Evolutionary conservation across 768 basidiomycete genomes (phyloP), one percentile per base, ranked within the genome.

Genomic region (Pleurotus salmoneostramineus): DNA sequence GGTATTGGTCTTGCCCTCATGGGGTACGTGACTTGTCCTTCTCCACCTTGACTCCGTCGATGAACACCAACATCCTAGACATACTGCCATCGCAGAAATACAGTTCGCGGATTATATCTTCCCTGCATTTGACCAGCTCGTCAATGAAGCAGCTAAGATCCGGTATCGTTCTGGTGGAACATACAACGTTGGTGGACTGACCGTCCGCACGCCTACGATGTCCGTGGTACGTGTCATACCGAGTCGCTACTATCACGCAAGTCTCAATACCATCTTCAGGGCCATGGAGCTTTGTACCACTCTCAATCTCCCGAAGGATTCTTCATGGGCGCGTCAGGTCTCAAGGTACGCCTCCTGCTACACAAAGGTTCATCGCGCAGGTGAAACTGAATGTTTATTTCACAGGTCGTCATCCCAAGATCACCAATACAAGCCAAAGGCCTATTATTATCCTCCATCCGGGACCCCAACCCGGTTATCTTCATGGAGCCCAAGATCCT

Each of bases 361-460:
- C n/a, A n/a, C n/a, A n/a, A n/a, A n/a, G n/a, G n/a, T n/a, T n/a
- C n/a, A n/a, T n/a, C n/a, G n/a, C n/a, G n/a, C n/a, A n/a, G n/a
- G n/a, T n/a, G n/a, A n/a, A n/a, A n/a, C n/a, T 43, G 36, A 33
- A 14, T 37, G 7, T 21, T 56, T 27, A 35, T 37, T 57, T 12
- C 12, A 34, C 56, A 82, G 80, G 74, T 97, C 56, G 92, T 97
- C n/a, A 90, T 98, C 44, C 95, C 95, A 3, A 88, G 95, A 40
- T 93, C 93, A 2, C 95, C 95, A 0, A 85, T 95, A 37, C 95
- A 98, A 76, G 94, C 93, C n/a, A 97, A 97, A 71, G 95, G 95
- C 0, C 77, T 98, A 1, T 76, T 98, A 4, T 77, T 97, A 6
- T 83, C 85, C 12, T 87, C 93, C 0, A 93, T 98, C 56, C 84